Evolutionary conservation across 2,329 filamentous ascomycete species (phyloP).

Genomic region (Aspergillus oerlinghausenensis): DNA sequence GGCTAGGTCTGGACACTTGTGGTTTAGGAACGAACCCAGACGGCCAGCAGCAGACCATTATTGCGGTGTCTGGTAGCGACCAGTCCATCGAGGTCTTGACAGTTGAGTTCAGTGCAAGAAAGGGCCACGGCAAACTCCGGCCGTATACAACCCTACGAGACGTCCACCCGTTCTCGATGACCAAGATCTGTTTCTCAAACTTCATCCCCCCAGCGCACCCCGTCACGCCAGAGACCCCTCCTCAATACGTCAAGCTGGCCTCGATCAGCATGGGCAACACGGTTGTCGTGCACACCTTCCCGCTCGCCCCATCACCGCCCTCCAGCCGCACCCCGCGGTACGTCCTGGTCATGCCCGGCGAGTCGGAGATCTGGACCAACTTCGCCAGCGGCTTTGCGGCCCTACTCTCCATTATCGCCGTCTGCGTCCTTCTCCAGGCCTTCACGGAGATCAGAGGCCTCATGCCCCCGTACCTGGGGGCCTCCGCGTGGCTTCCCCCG

Average conservation of each 20-base stretch:
- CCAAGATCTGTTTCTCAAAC: slow-evolving; percentile 48
- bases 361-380: slow-evolving; percentile 50
- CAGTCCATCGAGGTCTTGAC: slow-evolving; percentile 74
- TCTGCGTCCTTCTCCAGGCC: slow-evolving; percentile 58
- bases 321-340: slow-evolving; percentile 58
- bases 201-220: slow-evolving; percentile 50
- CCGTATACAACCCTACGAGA: slow-evolving; percentile 50
- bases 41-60: slow-evolving; percentile 68
- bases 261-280: slow-evolving; percentile 78
- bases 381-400: slow-evolving; percentile 54
- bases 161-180: slow-evolving; percentile 57
- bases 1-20: slow-evolving; percentile 72
- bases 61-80: slow-evolving; percentile 77
- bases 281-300: slow-evolving; percentile 73
- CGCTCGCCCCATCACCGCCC: slow-evolving; percentile 50
- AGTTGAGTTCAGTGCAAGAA: slow-evolving; percentile 58
- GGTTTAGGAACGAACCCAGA: slow-evolving; percentile 58
- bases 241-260: slow-evolving; percentile 69
- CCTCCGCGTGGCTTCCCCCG: slow-evolving; percentile 52
- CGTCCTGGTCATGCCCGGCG: slow-evolving; percentile 59
- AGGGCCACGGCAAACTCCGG: slow-evolving; percentile 45
- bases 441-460: slow-evolving; percentile 59
- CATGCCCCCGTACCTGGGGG: slow-evolving; percentile 53
- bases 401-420: slow-evolving; percentile 57
- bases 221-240: slow-evolving; percentile 44